Conservation (phyloP, 2,329 filamentous ascomycete genomes). For the Monosporascus cannonballus region DNA sequence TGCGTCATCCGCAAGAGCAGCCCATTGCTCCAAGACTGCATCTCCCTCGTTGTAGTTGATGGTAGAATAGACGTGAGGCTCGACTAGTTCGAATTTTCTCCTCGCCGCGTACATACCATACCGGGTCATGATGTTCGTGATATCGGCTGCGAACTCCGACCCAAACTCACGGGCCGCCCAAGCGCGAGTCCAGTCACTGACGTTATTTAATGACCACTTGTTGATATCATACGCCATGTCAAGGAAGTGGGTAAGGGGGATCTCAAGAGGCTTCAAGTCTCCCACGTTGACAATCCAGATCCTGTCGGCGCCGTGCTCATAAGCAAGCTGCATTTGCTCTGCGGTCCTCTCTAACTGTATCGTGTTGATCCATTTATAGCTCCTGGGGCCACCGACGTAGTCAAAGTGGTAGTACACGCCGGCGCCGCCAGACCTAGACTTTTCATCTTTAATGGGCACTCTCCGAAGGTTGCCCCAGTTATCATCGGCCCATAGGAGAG, state of each 20-base stretch:
- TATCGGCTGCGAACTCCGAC: slow-evolving; percentile 36
- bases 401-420: slow-evolving; percentile 53
- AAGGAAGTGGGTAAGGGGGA: slow-evolving; percentile 62
- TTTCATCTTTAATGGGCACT: slow-evolving; percentile 50
- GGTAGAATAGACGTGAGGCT: slow-evolving; percentile 48
- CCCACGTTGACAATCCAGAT: slow-evolving; percentile 63
- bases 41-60: slow-evolving; percentile 59
- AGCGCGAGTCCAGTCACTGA: slow-evolving; percentile 47
- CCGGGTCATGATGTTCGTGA: slow-evolving; percentile 45
- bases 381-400: slow-evolving; percentile 52
- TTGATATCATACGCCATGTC: slow-evolving; percentile 61
- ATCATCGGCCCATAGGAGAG: slow-evolving; percentile 57
- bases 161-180: slow-evolving; percentile 57
- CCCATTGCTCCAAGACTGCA: slow-evolving; percentile 47
- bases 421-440: slow-evolving; percentile 45
- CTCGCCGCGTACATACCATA: slow-evolving; percentile 51
- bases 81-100: slow-evolving; percentile 55
- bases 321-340: slow-evolving; percentile 59
- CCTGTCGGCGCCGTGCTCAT: slow-evolving; percentile 47
- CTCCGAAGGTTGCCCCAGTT: slow-evolving; percentile 56
- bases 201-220: slow-evolving; percentile 49
- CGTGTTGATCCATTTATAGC: slow-evolving; percentile 61
- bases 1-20: slow-evolving; percentile 43
- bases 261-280: slow-evolving; percentile 56
- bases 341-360: slow-evolving; percentile 60